A percentile compares a stretch with the other conserved stretches of the same genome.
phyloP scores from a whole-genome alignment of 2,329 filamentous ascomycete genomes.

The Claviceps sp. region DNA sequence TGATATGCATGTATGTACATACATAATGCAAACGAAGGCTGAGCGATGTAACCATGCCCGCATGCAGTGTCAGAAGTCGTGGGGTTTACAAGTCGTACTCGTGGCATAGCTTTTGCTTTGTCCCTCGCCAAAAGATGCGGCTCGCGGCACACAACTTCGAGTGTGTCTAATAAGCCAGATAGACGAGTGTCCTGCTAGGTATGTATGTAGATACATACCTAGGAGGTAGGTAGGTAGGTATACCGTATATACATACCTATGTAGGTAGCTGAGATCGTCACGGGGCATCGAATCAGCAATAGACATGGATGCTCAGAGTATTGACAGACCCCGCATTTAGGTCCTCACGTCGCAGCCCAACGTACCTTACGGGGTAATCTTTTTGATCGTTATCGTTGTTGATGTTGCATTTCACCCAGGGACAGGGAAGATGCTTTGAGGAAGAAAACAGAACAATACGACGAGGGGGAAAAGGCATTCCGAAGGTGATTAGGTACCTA shows the following conservation, averaged over 20 bases:
- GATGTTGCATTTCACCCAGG: neutral
- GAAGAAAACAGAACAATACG: neutral
- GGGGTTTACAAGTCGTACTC: neutral
- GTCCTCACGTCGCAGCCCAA: slow-evolving; percentile 1
- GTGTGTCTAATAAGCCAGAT: neutral
- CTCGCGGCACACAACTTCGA: neutral
- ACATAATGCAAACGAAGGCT: neutral
- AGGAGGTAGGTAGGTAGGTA: neutral
- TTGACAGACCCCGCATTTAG: neutral
- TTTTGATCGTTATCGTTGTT: neutral
- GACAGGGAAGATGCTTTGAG: neutral
- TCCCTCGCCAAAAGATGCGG: neutral
- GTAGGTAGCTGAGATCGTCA: neutral
- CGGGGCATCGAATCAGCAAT: neutral
- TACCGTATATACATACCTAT: neutral
- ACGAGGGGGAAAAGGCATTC: neutral
- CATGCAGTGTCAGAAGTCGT: neutral
- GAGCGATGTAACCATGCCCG: neutral
- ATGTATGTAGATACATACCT: no score
- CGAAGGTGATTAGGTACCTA: neutral
- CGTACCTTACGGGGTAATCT: neutral
- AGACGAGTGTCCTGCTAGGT: neutral
- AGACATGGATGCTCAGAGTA: neutral
- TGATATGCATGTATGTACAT: neutral
- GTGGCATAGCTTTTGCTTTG: neutral